These are phyloP conservation scores for Beauveria caledonica DNA, from an alignment of 2,329 filamentous ascomycete species.

Conservation along the genomic window DNA sequence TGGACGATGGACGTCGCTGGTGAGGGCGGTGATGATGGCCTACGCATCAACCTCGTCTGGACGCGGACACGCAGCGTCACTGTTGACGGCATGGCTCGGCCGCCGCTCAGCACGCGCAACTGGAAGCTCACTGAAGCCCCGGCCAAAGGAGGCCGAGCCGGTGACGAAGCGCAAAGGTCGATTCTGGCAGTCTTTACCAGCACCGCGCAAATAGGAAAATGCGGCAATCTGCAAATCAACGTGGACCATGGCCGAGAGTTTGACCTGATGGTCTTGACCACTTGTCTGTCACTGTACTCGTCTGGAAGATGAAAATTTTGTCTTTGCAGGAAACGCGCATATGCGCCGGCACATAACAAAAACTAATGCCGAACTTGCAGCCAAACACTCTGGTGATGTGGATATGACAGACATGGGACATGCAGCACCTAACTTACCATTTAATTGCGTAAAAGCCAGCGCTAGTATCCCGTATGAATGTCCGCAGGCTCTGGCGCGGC, in stretches of 20 bases:
- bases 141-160: not conserved
- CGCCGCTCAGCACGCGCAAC: slow-evolving; percentile 11
- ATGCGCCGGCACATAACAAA: not conserved
- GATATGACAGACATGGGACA: too few relatives aligned
- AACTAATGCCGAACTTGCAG: not conserved
- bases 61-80: slow-evolving; percentile 12
- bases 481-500: too few relatives aligned
- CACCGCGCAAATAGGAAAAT: not conserved
- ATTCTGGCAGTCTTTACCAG: slow-evolving; percentile 13
- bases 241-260: slow-evolving; percentile 11
- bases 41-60: slow-evolving; percentile 8
- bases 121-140: slow-evolving; percentile 10
- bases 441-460: too few relatives aligned
- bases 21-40: not conserved
- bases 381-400: not conserved
- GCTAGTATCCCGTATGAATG: too few relatives aligned
- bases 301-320: not conserved
- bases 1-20: slow-evolving; percentile 9
- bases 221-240: slow-evolving; percentile 12
- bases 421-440: too few relatives aligned
- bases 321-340: not conserved
- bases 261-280: slow-evolving; percentile 11
- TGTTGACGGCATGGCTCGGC: slow-evolving; percentile 12
- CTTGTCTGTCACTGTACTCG: slow-evolving; percentile 11
- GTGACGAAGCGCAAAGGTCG: not conserved